These are phyloP conservation scores for Trametes maxima DNA, from an alignment of 768 basidiomycete genomes.

Conservation along the genomic window DNA sequence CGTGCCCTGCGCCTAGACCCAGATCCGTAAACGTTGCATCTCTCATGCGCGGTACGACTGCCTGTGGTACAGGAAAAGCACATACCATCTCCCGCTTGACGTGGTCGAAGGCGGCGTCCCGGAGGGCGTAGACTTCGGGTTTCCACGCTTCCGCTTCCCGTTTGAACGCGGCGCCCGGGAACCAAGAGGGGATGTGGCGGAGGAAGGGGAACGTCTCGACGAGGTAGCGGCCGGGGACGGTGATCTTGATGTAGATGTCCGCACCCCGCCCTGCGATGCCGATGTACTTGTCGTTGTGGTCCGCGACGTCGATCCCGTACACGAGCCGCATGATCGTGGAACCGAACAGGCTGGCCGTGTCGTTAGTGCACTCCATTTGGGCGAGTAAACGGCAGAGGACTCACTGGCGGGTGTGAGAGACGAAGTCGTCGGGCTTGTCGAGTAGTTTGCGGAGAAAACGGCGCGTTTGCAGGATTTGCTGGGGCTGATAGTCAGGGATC, in stretches of 20 bases:
- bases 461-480: constrained; percentile 1
- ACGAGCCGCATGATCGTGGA: constrained; percentile 28
- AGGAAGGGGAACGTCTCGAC: constrained; percentile 36
- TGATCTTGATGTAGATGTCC: constrained; percentile 28
- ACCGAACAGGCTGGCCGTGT: neutral
- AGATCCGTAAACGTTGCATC: neutral
- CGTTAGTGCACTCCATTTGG: too few species aligned
- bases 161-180: constrained; percentile 23
- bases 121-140: neutral
- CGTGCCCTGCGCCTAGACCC: constrained; percentile 6
- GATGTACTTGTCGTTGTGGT: constrained; percentile 32
- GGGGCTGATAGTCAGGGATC: constrained; percentile 9
- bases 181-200: constrained; percentile 22
- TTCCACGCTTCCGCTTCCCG: neutral
- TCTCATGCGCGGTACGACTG: neutral
- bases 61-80: too few species aligned
- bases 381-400: neutral
- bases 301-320: constrained; percentile 34
- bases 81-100: constrained; percentile 9
- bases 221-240: constrained; percentile 29
- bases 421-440: constrained; percentile 12
- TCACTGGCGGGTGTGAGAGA: constrained; percentile 10
- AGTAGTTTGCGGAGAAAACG: constrained; percentile 1
- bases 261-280: constrained; percentile 29
- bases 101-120: neutral